Conservation (phyloP, 345 rosid species). For the Melastoma malabathricum region DNA sequence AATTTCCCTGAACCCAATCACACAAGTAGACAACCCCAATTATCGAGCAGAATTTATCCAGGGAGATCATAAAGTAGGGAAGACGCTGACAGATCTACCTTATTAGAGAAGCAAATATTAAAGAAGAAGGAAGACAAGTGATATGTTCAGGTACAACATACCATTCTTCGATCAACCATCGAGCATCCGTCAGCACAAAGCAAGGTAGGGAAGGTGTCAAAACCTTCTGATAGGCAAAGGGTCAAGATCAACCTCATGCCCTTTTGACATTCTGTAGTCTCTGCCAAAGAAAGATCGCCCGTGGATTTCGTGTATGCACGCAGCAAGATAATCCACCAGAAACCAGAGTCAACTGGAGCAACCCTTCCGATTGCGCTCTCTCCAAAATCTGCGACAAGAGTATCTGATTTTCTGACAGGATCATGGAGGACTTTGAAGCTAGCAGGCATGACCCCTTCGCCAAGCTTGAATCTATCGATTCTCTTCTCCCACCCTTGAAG, state of each 20-base stretch:
- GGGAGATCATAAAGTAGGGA: no score
- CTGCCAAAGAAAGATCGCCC: constrained; percentile 48
- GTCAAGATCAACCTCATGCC: constrained; percentile 71
- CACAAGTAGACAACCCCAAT: no score
- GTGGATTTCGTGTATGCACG: constrained; percentile 77
- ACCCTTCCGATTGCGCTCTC: constrained; percentile 83
- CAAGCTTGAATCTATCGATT: constrained; percentile 61
- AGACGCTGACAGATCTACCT: no score
- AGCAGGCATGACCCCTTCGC: constrained; percentile 81
- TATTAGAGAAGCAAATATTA: no score
- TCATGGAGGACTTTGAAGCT: constrained; percentile 74
- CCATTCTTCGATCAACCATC: constrained; percentile 84
- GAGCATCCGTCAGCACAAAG: constrained; percentile 88
- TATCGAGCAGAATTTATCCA: no score
- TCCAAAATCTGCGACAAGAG: constrained; percentile 65
- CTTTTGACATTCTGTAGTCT: constrained; percentile 61
- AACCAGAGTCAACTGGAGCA: constrained; percentile 79
- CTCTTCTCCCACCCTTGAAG: constrained; percentile 69
- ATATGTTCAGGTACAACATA: constrained; percentile 9
- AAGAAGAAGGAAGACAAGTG: no score
- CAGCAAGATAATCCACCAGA: constrained; percentile 87
- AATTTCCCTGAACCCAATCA: no score
- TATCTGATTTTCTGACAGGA: constrained; percentile 46
- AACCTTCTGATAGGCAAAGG: constrained; percentile 68
- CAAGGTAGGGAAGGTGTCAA: constrained; percentile 77